These are phyloP conservation scores for Metschnikowia lochheadii DNA, from an alignment of 805 yeast species.

Conservation along the genomic window DNA sequence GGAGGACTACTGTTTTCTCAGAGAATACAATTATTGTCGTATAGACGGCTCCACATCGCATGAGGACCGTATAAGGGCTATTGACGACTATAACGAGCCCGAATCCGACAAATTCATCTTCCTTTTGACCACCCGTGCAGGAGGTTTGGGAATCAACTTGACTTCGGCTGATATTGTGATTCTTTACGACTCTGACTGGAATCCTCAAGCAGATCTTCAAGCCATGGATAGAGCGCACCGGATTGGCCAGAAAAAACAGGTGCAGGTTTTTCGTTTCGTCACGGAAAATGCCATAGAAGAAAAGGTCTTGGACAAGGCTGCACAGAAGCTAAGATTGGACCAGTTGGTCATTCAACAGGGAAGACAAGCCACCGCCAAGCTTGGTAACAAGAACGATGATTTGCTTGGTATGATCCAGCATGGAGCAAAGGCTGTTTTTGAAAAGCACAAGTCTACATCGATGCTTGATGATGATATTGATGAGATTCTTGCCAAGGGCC, in stretches of 20 bases:
- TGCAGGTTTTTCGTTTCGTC: conserved; percentile 84
- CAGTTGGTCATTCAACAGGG: conserved; percentile 94
- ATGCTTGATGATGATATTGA: conserved; percentile 71
- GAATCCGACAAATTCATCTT: conserved; percentile 80
- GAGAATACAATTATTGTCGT: conserved; percentile 83
- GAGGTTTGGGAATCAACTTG: conserved; percentile 91
- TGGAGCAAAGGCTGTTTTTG: conserved; percentile 89
- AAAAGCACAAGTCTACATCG: conserved; percentile 31
- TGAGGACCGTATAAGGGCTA: conserved; percentile 87
- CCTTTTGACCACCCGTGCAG: conserved; percentile 89
- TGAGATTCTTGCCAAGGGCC: conserved; percentile 72
- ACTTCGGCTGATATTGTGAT: conserved; percentile 90
- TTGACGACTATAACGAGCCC: conserved; percentile 86
- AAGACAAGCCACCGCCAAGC: conserved; percentile 36
- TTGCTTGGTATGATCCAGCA: conserved; percentile 92
- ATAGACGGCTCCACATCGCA: conserved; percentile 93
- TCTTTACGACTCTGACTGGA: conserved; percentile 92
- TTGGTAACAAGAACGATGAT: conserved; percentile 75
- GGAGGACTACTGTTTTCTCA: conserved; percentile 85
- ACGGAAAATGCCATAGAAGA: conserved; percentile 96
- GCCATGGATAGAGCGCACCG: conserved; percentile 99
- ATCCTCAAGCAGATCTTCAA: conserved; percentile 95
- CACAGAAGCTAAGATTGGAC: conserved; percentile 87
- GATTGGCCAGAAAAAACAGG: conserved; percentile 96
- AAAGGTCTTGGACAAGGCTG: conserved; percentile 92